Percentiles rank a stretch among this genome's conserved stretches.
phyloP scores from a whole-genome alignment of 2,329 filamentous ascomycete species.

The Talaromyces sp. region DNA sequence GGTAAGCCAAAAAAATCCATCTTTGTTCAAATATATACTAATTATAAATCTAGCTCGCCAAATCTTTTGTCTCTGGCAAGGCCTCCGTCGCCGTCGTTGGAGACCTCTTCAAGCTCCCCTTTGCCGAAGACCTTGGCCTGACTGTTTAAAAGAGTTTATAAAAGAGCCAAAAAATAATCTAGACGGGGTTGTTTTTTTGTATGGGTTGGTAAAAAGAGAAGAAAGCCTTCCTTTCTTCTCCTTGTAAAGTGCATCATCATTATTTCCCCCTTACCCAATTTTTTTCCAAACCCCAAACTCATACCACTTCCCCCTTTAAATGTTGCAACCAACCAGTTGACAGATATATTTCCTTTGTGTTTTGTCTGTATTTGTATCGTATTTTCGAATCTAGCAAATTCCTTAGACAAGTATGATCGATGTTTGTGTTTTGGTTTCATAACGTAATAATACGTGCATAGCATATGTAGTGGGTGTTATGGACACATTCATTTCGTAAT shows the following conservation, averaged over 20 bases:
- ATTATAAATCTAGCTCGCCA: slow-evolving; percentile 61
- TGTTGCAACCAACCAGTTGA: background rate
- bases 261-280: background rate
- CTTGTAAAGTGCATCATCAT: background rate
- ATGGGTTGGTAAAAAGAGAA: background rate
- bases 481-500: background rate
- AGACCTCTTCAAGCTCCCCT: slow-evolving; percentile 86
- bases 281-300: background rate
- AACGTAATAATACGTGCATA: background rate
- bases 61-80: slow-evolving; percentile 80
- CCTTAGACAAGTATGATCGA: background rate
- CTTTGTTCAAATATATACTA: slow-evolving; percentile 17
- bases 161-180: background rate
- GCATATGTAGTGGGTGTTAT: background rate
- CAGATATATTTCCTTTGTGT: slow-evolving; percentile 6
- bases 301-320: background rate
- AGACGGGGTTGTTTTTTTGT: background rate
- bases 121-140: slow-evolving; percentile 87
- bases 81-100: slow-evolving; percentile 84
- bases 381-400: slow-evolving; percentile 3
- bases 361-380: slow-evolving; percentile 3
- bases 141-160: slow-evolving; percentile 62
- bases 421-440: background rate
- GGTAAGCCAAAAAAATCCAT: slow-evolving; percentile 50
- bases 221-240: background rate